Conservation (phyloP, 78 protist species). For the Dictyostelium capitatum region DNA sequence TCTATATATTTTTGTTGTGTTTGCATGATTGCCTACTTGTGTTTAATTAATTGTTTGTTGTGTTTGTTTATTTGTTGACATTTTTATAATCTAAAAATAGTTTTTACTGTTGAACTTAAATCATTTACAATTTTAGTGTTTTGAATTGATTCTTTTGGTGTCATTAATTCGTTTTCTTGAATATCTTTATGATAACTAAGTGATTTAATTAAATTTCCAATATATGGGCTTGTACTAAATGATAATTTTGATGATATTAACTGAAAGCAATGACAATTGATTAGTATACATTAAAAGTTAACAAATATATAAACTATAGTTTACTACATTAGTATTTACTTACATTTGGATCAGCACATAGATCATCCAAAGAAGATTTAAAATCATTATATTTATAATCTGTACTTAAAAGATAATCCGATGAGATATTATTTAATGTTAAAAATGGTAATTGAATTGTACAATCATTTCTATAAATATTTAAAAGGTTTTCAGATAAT, state of each 20-base stretch:
- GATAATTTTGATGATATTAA: conserved; percentile 29
- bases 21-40: no score
- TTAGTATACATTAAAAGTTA: no score
- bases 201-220: conserved; percentile 65
- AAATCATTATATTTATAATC: conserved; percentile 57
- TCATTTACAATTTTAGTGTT: conserved; percentile 63
- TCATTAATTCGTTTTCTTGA: conserved; percentile 54
- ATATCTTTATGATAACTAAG: conserved; percentile 56
- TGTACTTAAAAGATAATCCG: conserved; percentile 50
- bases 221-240: conserved; percentile 29
- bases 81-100: conserved; percentile 56
- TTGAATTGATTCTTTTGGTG: conserved; percentile 65
- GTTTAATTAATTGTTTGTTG: neutral
- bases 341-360: conserved; percentile 62
- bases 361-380: conserved; percentile 33
- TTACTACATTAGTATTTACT: neutral
- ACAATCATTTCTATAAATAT: conserved; percentile 73
- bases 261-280: neutral
- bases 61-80: neutral
- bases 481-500: conserved; percentile 60
- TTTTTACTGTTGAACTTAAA: conserved; percentile 69
- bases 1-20: neutral
- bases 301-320: neutral
- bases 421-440: conserved; percentile 23
- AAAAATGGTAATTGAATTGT: conserved; percentile 79